These are phyloP conservation scores for Suillus occidentalis DNA, from an alignment of 768 basidiomycete species.

Conservation along the genomic window DNA sequence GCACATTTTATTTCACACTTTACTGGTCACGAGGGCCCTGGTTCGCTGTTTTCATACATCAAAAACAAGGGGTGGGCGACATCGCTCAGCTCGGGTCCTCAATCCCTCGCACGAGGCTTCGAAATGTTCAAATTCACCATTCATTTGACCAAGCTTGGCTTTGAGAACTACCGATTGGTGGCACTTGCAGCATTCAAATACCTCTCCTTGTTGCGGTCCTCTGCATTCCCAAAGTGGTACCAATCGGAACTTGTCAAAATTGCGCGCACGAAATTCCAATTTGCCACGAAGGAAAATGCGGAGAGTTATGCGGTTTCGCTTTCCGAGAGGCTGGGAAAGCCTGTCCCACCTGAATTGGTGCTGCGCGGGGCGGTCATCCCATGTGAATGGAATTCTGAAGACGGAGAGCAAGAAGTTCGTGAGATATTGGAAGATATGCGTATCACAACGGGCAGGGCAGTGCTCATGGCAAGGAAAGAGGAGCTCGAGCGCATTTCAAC, in stretches of 20 bases:
- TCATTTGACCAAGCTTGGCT: slow-evolving; percentile 81
- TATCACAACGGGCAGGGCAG: slow-evolving; percentile 61
- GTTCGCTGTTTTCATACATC: slow-evolving; percentile 87
- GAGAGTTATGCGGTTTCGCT: slow-evolving; percentile 79
- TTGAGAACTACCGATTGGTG: slow-evolving; percentile 77
- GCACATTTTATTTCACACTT: slow-evolving; percentile 75
- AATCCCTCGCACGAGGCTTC: slow-evolving; percentile 77
- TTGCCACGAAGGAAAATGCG: slow-evolving; percentile 79
- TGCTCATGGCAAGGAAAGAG: slow-evolving; percentile 77
- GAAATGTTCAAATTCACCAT: slow-evolving; percentile 86
- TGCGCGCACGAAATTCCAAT: slow-evolving; percentile 76
- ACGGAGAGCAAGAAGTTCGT: slow-evolving; percentile 51
- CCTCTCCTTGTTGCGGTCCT: slow-evolving; percentile 63
- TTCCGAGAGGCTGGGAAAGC: slow-evolving; percentile 74
- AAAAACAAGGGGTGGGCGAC: slow-evolving; percentile 90
- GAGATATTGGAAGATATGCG: slow-evolving; percentile 61
- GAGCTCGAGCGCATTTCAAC: slow-evolving; percentile 55
- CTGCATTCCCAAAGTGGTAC: slow-evolving; percentile 60
- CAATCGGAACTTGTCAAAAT: slow-evolving; percentile 77
- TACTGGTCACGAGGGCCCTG: slow-evolving; percentile 89
- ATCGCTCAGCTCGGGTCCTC: slow-evolving; percentile 65
- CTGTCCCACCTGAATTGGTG: slow-evolving; percentile 74
- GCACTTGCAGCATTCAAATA: slow-evolving; percentile 78
- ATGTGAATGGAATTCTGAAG: slow-evolving; percentile 68
- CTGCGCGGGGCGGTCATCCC: slow-evolving; percentile 70